These are phyloP conservation scores for Entomortierella parvispora DNA, from an alignment of 192 early-diverging fungal genomes.

Conservation along the genomic window DNA sequence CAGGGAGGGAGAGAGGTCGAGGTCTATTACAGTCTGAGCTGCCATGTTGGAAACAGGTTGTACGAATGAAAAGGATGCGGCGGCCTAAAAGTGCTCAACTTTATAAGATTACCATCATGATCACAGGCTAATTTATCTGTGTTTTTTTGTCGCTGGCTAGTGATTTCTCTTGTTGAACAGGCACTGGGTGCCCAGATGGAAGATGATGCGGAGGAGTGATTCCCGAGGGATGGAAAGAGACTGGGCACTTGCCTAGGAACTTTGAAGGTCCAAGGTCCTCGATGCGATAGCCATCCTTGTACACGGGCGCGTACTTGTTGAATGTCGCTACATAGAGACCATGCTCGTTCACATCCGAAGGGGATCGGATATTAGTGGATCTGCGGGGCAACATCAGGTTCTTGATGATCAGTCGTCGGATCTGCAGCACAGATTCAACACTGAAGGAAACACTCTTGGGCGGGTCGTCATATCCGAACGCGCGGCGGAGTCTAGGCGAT, in stretches of 20 bases:
- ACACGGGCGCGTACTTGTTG: slow-evolving; percentile 46
- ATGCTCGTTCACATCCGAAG: slow-evolving; percentile 23
- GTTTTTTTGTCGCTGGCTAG: too few relatives aligned
- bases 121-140: too few relatives aligned
- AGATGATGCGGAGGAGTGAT: slow-evolving; percentile 14
- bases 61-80: too few relatives aligned
- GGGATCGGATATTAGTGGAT: slow-evolving; percentile 30
- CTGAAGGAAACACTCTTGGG: slow-evolving; percentile 6
- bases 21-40: too few relatives aligned
- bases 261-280: slow-evolving; percentile 53
- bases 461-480: slow-evolving; percentile 11
- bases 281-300: slow-evolving; percentile 48
- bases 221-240: slow-evolving; percentile 21
- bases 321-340: slow-evolving; percentile 46
- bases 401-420: slow-evolving; percentile 41
- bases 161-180: too few relatives aligned
- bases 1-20: too few relatives aligned
- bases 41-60: too few relatives aligned
- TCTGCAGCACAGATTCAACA: slow-evolving; percentile 5
- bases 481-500: slow-evolving; percentile 14
- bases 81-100: too few relatives aligned
- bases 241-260: slow-evolving; percentile 51
- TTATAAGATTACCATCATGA: too few relatives aligned
- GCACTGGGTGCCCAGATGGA: too few relatives aligned
- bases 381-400: slow-evolving; percentile 51